Base-by-base conservation (phyloP, 495 filamentous ascomycete genomes). In the Penicillium paradoxum region DNA sequence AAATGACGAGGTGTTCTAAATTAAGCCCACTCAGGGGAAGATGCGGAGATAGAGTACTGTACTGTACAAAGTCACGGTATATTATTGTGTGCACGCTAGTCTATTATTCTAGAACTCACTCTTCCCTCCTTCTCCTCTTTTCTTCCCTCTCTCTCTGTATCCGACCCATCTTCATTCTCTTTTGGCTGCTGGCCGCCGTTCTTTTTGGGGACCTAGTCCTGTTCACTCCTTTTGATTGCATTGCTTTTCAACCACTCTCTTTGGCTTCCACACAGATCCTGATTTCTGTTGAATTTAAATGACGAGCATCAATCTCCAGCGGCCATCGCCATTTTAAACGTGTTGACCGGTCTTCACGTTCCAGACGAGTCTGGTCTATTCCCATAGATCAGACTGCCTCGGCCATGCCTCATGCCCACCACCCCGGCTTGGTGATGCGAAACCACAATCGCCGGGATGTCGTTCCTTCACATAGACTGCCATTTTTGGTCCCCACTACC, bases 361-460 rank as follows among this genome's bases (percentile, higher is more conserved):
- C 10, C 25, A 21, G 24, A 27, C 3, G 24, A 33, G 32, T 49
- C 37, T 30, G 43, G 17, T 40, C 27, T 19, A 41, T 50, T 11
- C 45, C 18, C 44, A 37, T 46, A 53, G 51, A 48, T 46, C 37
- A 45, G 43, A 34, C 46, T 45, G 17, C 19, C 33, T 45, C 40
- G 50, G 64, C 37, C 45, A 73, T 70, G 70, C 64, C 67, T 60
- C 62, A 63, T 45, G 53, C 56, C 38, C 60, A 60, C 49, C 64
- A 72, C 67, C 58, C 56, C 53, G 49, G 66, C 33, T 32, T 63
- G 60, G 58, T 58, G 37, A 59, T 56, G 44, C 56, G 59, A 33
- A 52, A 56, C 34, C 57, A 54, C n/a, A 51, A 56, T 45, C 63
- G 53, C 33, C 64, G 67, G 47, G 67, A 67, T 34, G 57, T 62